Base-by-base conservation (phyloP, 768 basidiomycete species). In the Roridomyces roridus region DNA sequence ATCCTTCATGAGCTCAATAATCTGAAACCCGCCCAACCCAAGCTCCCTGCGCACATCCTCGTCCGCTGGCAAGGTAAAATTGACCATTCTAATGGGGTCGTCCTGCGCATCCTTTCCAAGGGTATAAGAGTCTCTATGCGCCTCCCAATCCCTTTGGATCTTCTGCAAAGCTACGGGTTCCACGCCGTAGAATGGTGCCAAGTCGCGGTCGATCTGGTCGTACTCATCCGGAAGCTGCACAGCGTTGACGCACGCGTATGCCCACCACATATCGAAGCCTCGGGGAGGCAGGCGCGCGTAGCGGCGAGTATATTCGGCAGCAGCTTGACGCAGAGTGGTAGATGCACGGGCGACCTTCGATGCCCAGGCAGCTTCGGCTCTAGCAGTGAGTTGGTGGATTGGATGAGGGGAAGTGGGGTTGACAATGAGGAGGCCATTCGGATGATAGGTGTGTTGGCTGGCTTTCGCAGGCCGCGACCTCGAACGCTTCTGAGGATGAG, bases 161-260 rank as follows among this genome's bases (percentile, higher is more conserved):
- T 52, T 57, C 35, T 70, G 74, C 26, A 80, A 60, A 31, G 77
- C 77, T 6, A 44, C 50, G 7, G 79, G 78, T 26, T 72, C 63
- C 59, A 95, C 76, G 2, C 83, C 77, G 86, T 89, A 94, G 70
- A 90, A 96, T 0, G 91, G 92, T 45, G 84, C 85, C 18, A 97
- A 74, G 70, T 96, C 94, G 44, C 79, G 73, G 48, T 80, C 67
- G 25, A 95, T 83, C 42, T 80, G 79, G 65, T 91, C 91, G 67
- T 92, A 96, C 66, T 96, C 94, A 70, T 96, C 94, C 17, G 89
- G 80, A 39, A 95, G 84, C 63, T 84, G 83, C 26, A 92, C 85
- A 8, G 83, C 72, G 70, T 93, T 80, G 42, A 81, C 76, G 65
- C 81, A 73, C 23, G 86, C 88, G 68, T 78, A 80, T 4, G 53